Evolutionary conservation across 495 filamentous ascomycete genomes (phyloP).

Genomic region (Cryomyces minteri): DNA sequence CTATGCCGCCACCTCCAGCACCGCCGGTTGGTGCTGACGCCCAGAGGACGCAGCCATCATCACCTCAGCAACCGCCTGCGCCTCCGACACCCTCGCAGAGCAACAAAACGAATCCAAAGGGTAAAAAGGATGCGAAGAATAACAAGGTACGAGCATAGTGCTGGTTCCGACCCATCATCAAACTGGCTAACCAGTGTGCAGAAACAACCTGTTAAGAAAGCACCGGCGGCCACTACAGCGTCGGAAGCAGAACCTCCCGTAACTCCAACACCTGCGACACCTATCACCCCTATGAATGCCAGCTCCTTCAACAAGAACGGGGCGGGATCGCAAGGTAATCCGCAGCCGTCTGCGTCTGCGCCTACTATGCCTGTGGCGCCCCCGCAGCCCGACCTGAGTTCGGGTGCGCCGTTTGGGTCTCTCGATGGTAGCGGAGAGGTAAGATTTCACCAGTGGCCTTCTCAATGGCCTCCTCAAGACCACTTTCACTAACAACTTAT

Average conservation of each 20-base stretch:
- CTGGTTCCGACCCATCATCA: slow-evolving; percentile 1
- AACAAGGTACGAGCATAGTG: slow-evolving; percentile 49
- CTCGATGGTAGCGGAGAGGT: slow-evolving; percentile 2
- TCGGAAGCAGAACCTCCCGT: slow-evolving; percentile 57
- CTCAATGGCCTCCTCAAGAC: background rate
- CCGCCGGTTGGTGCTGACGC: slow-evolving; percentile 42
- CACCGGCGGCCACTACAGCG: slow-evolving; percentile 43
- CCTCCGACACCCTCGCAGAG: slow-evolving; percentile 73
- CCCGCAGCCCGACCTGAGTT: slow-evolving; percentile 26
- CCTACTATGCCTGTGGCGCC: slow-evolving; percentile 22
- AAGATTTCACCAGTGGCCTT: background rate
- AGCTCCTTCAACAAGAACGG: slow-evolving; percentile 41
- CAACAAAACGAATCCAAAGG: slow-evolving; percentile 63
- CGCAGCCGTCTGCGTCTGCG: slow-evolving; percentile 20
- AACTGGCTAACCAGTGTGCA: slow-evolving; percentile 17
- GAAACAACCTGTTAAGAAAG: slow-evolving; percentile 54
- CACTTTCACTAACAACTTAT: background rate
- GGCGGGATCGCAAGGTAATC: slow-evolving; percentile 26
- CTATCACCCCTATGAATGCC: slow-evolving; percentile 65
- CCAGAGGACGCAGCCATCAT: slow-evolving; percentile 50
- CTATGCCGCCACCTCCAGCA: slow-evolving; percentile 83
- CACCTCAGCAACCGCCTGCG: slow-evolving; percentile 53
- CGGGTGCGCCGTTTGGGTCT: slow-evolving; percentile 9
- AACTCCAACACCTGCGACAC: slow-evolving; percentile 65
- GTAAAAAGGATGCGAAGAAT: slow-evolving; percentile 59